phyloP scores from a whole-genome alignment of 129 eudicot species.

The Helichrysum umbraculigerum region DNA sequence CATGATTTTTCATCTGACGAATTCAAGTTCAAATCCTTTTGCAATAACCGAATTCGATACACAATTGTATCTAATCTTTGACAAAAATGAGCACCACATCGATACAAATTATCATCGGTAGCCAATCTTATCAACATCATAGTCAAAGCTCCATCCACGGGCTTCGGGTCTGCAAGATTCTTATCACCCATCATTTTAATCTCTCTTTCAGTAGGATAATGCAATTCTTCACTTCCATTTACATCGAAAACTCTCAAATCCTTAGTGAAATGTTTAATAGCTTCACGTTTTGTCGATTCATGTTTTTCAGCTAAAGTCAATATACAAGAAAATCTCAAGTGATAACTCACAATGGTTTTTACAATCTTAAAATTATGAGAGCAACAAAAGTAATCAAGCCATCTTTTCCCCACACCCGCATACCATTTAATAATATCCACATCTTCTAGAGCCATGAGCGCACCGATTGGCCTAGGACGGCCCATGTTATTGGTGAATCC shows the following conservation, averaged over 20 bases:
- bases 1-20: constrained; percentile 38
- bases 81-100: constrained; percentile 82
- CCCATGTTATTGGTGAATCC: constrained; percentile 93
- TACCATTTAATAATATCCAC: constrained; percentile 83
- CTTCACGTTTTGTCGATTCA: constrained; percentile 75
- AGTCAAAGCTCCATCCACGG: constrained; percentile 78
- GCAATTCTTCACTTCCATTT: constrained; percentile 50
- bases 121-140: constrained; percentile 65
- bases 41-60: constrained; percentile 65
- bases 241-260: constrained; percentile 61
- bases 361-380: constrained; percentile 69
- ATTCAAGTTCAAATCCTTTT: constrained; percentile 38
- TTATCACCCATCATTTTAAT: constrained; percentile 78
- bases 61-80: constrained; percentile 46
- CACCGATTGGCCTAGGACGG: constrained; percentile 82
- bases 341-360: constrained; percentile 70
- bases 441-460: constrained; percentile 76
- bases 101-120: constrained; percentile 50
- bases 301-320: constrained; percentile 90
- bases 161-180: constrained; percentile 67
- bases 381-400: constrained; percentile 79
- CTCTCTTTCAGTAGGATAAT: constrained; percentile 80
- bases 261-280: constrained; percentile 81
- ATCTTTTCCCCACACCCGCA: constrained; percentile 82
- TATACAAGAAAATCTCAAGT: constrained; percentile 82